Conservation (phyloP, 2,329 filamentous ascomycete genomes). For the Phialocephala sp. region DNA sequence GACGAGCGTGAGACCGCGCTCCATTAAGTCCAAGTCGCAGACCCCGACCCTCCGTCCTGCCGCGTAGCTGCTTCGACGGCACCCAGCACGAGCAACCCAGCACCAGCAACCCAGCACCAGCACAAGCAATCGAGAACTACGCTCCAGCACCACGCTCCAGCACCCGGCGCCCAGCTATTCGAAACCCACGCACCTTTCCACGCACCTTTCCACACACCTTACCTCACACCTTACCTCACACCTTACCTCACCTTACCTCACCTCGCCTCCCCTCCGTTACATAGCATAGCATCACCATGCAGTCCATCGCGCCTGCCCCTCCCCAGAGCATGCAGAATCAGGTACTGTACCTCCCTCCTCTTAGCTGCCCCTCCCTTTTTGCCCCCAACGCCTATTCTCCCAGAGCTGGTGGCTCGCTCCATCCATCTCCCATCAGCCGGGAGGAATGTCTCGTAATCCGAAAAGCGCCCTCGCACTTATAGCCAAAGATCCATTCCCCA, state of each 20-base stretch:
- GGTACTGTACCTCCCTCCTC: conserved; percentile 29
- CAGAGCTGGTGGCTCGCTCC: background rate
- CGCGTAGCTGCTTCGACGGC: background rate
- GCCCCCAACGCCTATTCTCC: conserved; percentile 8
- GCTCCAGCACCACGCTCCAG: too few species aligned
- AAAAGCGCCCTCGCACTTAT: conserved; percentile 14
- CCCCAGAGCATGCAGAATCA: conserved; percentile 39
- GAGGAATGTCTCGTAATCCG: conserved; percentile 21
- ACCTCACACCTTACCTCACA: background rate
- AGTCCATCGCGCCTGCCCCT: conserved; percentile 42
- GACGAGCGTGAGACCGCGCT: background rate
- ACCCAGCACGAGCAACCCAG: background rate
- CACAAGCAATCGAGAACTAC: too few species aligned
- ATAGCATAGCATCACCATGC: conserved; percentile 31
- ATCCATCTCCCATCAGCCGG: conserved; percentile 13
- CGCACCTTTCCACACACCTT: background rate
- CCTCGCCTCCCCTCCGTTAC: background rate
- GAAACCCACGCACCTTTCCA: background rate
- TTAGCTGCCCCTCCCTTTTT: conserved; percentile 8
- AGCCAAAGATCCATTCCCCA: conserved; percentile 3
- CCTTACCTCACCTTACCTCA: background rate
- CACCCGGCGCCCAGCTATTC: too few species aligned
- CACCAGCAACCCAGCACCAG: background rate
- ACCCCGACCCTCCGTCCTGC: background rate
- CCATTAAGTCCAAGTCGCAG: background rate